phyloP scores from a whole-genome alignment of 1,284 basidiomycete genomes.

The Coniophora puteana region DNA sequence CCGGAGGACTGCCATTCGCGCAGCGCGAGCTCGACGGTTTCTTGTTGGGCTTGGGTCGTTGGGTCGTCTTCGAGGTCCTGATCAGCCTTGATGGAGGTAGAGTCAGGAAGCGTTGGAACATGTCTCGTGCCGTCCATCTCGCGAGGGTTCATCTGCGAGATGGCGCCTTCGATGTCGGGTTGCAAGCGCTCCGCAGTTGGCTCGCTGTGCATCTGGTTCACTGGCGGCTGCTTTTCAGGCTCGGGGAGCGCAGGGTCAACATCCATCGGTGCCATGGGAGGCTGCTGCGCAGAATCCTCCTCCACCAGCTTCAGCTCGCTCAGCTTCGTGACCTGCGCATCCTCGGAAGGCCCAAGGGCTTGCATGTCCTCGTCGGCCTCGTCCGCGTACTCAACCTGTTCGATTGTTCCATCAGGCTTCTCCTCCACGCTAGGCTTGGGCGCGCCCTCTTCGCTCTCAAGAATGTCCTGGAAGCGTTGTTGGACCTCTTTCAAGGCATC shows the following conservation, averaged over 20 bases:
- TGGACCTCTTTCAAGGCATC: slow-evolving; percentile 86
- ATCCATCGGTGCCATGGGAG: slow-evolving; percentile 40
- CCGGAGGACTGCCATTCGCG: slow-evolving; percentile 60
- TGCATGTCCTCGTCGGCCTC: slow-evolving; percentile 81
- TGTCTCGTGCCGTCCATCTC: slow-evolving; percentile 7
- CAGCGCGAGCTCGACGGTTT: slow-evolving; percentile 58
- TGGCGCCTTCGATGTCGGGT: slow-evolving; percentile 43
- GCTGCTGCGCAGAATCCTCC: slow-evolving; percentile 40
- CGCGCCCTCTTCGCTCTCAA: slow-evolving; percentile 43
- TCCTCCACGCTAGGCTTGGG: slow-evolving; percentile 12
- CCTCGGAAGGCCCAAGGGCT: slow-evolving; percentile 83
- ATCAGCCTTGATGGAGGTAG: slow-evolving; percentile 28
- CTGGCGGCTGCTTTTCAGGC: slow-evolving; percentile 19
- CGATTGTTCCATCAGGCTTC: slow-evolving; percentile 20
- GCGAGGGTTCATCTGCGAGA: slow-evolving; percentile 34
- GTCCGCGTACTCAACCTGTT: slow-evolving; percentile 81
- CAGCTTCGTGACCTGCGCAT: slow-evolving; percentile 81
- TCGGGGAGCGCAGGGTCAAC: slow-evolving; percentile 32
- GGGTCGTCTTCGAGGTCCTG: slow-evolving; percentile 31
- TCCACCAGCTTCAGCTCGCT: slow-evolving; percentile 78
- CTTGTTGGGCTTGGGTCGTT: slow-evolving; percentile 27
- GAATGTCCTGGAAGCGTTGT: slow-evolving; percentile 83
- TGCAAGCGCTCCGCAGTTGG: slow-evolving; percentile 26
- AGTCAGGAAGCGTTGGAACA: slow-evolving; percentile 13
- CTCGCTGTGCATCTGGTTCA: slow-evolving; percentile 22